Percentiles rank a stretch among this genome's conserved stretches.
Evolutionary conservation across 2,329 filamentous ascomycete genomes (phyloP).

Genomic region (Talaromyces sp.): DNA sequence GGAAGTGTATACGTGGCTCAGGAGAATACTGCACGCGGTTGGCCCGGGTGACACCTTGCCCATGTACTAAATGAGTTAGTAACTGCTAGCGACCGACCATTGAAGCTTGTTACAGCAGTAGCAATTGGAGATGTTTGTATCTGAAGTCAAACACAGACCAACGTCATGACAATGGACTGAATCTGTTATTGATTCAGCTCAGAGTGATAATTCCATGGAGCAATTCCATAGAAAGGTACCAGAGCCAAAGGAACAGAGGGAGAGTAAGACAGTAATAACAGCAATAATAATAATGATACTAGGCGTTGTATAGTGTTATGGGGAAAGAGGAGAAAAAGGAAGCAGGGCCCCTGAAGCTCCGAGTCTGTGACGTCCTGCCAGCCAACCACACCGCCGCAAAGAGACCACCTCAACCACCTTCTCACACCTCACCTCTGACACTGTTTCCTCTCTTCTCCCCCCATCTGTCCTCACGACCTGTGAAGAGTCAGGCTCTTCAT

Average conservation of each 20-base stretch:
- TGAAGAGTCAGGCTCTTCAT: not conserved
- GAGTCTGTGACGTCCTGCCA: not conserved
- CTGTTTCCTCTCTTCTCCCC: not conserved
- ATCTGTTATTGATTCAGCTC: not conserved
- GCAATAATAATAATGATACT: not conserved
- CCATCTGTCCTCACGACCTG: not conserved
- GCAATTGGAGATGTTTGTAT: not conserved
- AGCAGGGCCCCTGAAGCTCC: constrained; percentile 9
- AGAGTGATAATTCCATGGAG: not conserved
- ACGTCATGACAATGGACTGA: not conserved
- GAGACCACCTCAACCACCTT: constrained; percentile 13
- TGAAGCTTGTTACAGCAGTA: not conserved
- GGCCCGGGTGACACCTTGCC: not conserved
- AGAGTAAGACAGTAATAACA: not conserved
- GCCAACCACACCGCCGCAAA: constrained; percentile 8
- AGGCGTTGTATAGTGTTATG: not conserved
- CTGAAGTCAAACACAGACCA: not conserved
- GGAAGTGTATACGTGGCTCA: not conserved
- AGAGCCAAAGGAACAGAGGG: not conserved
- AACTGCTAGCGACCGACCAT: not conserved
- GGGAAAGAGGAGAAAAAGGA: not conserved
- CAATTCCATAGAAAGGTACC: not conserved
- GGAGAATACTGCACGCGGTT: not conserved
- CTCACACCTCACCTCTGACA: not conserved
- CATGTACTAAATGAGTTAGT: not conserved